phyloP scores from a whole-genome alignment of 257 asterid genomes.

The Solanum dulcamara region DNA sequence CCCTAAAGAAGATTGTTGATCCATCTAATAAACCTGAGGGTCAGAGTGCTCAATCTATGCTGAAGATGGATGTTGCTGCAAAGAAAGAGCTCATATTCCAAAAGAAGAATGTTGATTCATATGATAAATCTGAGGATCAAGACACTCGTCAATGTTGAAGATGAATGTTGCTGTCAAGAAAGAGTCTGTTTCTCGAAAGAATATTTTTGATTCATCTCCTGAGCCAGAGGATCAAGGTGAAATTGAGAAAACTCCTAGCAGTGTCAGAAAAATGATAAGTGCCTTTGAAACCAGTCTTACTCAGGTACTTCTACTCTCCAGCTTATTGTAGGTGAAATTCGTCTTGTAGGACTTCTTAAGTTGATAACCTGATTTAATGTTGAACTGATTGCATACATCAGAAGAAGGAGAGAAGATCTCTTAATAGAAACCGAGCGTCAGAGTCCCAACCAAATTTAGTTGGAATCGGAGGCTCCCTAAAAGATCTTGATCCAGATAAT shows the following conservation, averaged over 20 bases:
- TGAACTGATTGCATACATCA: slow-evolving; percentile 3
- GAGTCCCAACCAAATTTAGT: slow-evolving; percentile 31
- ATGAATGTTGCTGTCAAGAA: slow-evolving; percentile 10
- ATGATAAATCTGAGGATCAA: too few relatives aligned
- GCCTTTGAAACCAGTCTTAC: slow-evolving; percentile 50
- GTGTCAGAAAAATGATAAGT: slow-evolving; percentile 66
- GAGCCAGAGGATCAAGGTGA: slow-evolving; percentile 18
- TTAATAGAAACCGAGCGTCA: slow-evolving; percentile 24
- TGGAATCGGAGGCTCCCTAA: slow-evolving; percentile 21
- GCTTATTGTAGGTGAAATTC: neutral
- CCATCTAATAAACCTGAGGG: neutral
- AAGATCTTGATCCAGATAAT: slow-evolving; percentile 6
- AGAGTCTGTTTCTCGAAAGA: slow-evolving; percentile 3
- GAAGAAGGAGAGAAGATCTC: slow-evolving; percentile 41
- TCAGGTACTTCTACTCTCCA: slow-evolving; percentile 44
- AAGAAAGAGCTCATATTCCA: slow-evolving; percentile 3
- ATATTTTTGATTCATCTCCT: slow-evolving; percentile 13
- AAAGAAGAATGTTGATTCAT: slow-evolving; percentile 14
- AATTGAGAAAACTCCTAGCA: slow-evolving; percentile 36
- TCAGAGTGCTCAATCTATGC: neutral
- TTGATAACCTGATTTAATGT: neutral
- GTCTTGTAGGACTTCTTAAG: neutral
- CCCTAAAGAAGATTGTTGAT: slow-evolving; percentile 14
- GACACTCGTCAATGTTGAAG: neutral
- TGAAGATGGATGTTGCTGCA: slow-evolving; percentile 6